These are phyloP conservation scores for Solanum lycopersicoides DNA, from an alignment of 257 asterid species.

Conservation along the genomic window DNA sequence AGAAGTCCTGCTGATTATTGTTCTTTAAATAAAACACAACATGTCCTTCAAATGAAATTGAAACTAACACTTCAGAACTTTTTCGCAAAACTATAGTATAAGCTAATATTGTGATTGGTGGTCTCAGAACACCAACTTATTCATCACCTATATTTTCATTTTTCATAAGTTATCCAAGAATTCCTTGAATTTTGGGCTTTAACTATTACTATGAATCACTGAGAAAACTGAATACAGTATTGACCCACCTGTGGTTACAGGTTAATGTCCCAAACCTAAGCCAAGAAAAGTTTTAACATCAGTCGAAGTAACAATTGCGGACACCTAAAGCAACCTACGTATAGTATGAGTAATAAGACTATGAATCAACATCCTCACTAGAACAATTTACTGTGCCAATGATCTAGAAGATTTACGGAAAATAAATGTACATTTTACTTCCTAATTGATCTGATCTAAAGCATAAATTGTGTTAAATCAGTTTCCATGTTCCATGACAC, in stretches of 20 bases:
- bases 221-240: not conserved
- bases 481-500: not conserved
- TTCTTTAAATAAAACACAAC: not conserved
- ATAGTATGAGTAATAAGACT: not conserved
- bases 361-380: not conserved
- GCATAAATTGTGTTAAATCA: not conserved
- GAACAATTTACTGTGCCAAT: not conserved
- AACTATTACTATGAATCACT: not conserved
- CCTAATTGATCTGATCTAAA: not conserved
- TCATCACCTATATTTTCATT: not conserved
- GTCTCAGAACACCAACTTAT: not conserved
- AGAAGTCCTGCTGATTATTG: not conserved
- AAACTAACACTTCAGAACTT: not conserved
- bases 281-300: not conserved
- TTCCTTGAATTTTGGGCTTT: not conserved
- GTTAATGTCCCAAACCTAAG: not conserved
- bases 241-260: not conserved
- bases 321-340: not conserved
- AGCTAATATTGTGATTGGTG: not conserved
- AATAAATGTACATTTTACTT: not conserved
- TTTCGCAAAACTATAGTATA: not conserved
- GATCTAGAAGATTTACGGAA: not conserved
- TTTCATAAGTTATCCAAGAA: not conserved
- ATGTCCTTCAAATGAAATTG: not conserved
- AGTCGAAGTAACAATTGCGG: not conserved